Conservation (phyloP, 1,284 basidiomycete species). For the Papiliotrema nemorosa region DNA sequence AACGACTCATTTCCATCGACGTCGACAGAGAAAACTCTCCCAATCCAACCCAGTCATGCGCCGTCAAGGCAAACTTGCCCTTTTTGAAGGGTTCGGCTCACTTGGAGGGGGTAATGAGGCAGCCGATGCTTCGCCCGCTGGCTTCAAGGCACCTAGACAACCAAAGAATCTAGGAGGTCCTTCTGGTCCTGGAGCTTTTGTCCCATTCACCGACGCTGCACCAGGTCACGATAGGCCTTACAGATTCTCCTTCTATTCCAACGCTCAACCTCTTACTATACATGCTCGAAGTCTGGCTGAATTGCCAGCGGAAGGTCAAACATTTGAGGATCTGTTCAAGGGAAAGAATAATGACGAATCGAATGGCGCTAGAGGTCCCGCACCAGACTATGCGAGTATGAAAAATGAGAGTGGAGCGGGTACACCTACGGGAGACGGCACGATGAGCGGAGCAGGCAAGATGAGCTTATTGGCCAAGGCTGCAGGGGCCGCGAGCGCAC, state of each 20-base stretch:
- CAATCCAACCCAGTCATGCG: slow-evolving; percentile 64
- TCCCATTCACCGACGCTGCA: slow-evolving; percentile 40
- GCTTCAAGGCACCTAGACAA: slow-evolving; percentile 43
- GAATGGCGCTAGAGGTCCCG: background rate
- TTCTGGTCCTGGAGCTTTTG: slow-evolving; percentile 23
- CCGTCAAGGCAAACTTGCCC: slow-evolving; percentile 75
- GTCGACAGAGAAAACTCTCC: slow-evolving; percentile 76
- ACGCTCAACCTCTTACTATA: slow-evolving; percentile 85
- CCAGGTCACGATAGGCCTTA: slow-evolving; percentile 85
- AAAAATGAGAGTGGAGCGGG: background rate
- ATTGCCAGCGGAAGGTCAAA: slow-evolving; percentile 88
- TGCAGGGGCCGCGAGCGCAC: slow-evolving; percentile 24
- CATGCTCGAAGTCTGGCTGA: slow-evolving; percentile 91
- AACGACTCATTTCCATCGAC: slow-evolving; percentile 45
- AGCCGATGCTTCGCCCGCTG: slow-evolving; percentile 15
- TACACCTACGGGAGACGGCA: background rate
- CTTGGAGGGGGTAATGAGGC: slow-evolving; percentile 14
- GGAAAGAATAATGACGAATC: slow-evolving; percentile 20
- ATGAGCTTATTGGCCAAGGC: slow-evolving; percentile 33
- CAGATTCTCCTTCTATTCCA: slow-evolving; percentile 98
- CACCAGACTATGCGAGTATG: background rate
- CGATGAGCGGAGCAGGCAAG: slow-evolving; percentile 11
- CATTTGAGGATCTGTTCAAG: slow-evolving; percentile 84
- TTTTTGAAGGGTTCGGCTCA: slow-evolving; percentile 70
- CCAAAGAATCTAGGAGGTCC: slow-evolving; percentile 19